These are phyloP conservation scores for Draba incana DNA, from an alignment of 345 rosid genomes.

Conservation along the genomic window DNA sequence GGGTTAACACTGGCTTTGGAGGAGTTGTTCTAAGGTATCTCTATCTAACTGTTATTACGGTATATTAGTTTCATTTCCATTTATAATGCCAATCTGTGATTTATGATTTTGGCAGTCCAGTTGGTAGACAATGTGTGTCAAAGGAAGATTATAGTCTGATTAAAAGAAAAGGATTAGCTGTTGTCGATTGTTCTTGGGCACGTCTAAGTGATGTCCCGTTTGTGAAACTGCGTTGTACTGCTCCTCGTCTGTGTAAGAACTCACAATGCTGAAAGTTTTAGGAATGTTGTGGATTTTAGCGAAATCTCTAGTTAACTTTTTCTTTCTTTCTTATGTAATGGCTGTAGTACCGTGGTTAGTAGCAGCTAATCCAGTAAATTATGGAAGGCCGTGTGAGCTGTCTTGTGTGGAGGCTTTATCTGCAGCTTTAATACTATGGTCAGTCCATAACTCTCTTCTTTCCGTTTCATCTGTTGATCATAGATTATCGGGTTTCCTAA, in stretches of 20 bases:
- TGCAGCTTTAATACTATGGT: constrained; percentile 93
- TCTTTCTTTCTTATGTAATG: constrained; percentile 4
- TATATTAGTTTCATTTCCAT: too few relatives aligned
- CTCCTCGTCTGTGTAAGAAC: constrained; percentile 89
- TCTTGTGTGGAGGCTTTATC: constrained; percentile 97
- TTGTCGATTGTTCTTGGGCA: constrained; percentile 99
- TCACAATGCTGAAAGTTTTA: not conserved
- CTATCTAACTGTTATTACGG: not conserved
- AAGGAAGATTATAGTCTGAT: constrained; percentile 79
- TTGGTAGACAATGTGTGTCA: constrained; percentile 84
- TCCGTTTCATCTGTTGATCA: not conserved
- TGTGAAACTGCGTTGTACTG: constrained; percentile 81
- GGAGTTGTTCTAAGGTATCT: constrained; percentile 85
- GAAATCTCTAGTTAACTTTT: not conserved
- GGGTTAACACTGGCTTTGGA: constrained; percentile 77
- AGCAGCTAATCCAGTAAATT: constrained; percentile 98
- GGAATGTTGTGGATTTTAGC: not conserved
- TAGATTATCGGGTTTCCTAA: constrained; percentile 13
- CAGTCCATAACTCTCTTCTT: constrained; percentile 9
- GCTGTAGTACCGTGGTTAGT: constrained; percentile 97
- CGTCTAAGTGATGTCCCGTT: constrained; percentile 94
- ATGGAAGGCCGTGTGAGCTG: constrained; percentile 91
- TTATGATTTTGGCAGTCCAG: constrained; percentile 65
- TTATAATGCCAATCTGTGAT: not conserved
- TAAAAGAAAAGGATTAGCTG: constrained; percentile 87